phyloP scores from a whole-genome alignment of 495 filamentous ascomycete genomes.

The Pyrenula aspistea region DNA sequence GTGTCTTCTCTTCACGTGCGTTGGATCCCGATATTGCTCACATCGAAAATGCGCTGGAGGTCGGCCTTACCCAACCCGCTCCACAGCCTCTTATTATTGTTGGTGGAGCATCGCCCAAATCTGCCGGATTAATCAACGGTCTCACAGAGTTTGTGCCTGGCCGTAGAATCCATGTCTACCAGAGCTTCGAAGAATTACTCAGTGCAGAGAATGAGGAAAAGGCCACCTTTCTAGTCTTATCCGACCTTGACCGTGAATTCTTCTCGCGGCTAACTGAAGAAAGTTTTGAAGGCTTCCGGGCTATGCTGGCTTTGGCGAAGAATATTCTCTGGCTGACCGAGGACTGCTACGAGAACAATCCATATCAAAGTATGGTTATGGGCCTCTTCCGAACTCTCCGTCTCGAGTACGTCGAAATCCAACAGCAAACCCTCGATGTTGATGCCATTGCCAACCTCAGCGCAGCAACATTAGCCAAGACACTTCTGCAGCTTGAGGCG shows the following conservation, averaged over 20 bases:
- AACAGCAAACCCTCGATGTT: conserved; percentile 13
- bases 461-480: conserved; percentile 3
- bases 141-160: background rate
- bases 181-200: background rate
- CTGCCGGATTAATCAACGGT: background rate
- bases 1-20: background rate
- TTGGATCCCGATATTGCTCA: background rate
- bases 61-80: background rate
- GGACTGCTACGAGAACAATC: background rate
- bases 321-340: background rate
- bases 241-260: background rate
- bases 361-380: conserved; percentile 15
- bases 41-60: background rate
- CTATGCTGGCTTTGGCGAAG: background rate
- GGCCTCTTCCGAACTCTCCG: conserved; percentile 15
- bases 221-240: background rate
- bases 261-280: background rate
- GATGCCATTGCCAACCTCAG: conserved; percentile 5
- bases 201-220: background rate
- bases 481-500: conserved; percentile 5
- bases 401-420: conserved; percentile 14
- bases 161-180: background rate
- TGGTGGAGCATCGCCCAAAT: background rate
- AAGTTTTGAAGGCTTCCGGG: background rate
- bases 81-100: background rate